A percentile compares a stretch with the other conserved stretches of the same genome.
Conservation (phyloP, 805 yeast genomes). For the Ogataea trehalophila region DNA sequence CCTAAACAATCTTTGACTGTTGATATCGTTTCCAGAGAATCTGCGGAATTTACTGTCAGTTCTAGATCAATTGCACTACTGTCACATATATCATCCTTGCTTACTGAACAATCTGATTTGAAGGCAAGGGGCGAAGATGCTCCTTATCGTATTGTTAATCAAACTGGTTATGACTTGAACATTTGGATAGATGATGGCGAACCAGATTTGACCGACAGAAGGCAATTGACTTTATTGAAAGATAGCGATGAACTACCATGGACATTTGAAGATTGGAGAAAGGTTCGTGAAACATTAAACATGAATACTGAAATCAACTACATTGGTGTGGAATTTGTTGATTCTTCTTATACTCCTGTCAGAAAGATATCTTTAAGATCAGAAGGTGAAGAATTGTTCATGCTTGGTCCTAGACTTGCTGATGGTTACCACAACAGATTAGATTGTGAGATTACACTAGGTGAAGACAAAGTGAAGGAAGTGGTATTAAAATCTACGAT, state of each 20-base stretch:
- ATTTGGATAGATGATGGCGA: constrained; percentile 67
- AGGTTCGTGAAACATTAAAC: constrained; percentile 72
- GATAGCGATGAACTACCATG: constrained; percentile 60
- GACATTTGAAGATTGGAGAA: constrained; percentile 95
- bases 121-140: constrained; percentile 72
- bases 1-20: constrained; percentile 48
- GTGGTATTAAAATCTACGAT: constrained; percentile 77
- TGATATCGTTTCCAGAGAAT: constrained; percentile 68
- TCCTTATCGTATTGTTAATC: constrained; percentile 76
- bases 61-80: constrained; percentile 75
- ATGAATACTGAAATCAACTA: constrained; percentile 57
- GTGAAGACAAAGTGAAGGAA: constrained; percentile 73
- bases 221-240: constrained; percentile 34
- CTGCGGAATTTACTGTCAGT: constrained; percentile 77
- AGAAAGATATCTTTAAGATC: constrained; percentile 60
- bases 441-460: constrained; percentile 62
- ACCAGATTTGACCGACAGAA: constrained; percentile 19
- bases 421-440: constrained; percentile 61
- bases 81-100: constrained; percentile 59
- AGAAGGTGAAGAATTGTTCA: constrained; percentile 79
- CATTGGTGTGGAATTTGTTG: constrained; percentile 58
- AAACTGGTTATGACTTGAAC: constrained; percentile 78
- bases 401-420: constrained; percentile 52
- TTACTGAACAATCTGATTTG: constrained; percentile 48
- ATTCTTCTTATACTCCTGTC: constrained; percentile 50